Percentiles rank a stretch among this genome's conserved stretches.
These are phyloP conservation scores for Cladophialophora psammophila DNA, from an alignment of 2,329 filamentous ascomycete genomes.

Conservation along the genomic window DNA sequence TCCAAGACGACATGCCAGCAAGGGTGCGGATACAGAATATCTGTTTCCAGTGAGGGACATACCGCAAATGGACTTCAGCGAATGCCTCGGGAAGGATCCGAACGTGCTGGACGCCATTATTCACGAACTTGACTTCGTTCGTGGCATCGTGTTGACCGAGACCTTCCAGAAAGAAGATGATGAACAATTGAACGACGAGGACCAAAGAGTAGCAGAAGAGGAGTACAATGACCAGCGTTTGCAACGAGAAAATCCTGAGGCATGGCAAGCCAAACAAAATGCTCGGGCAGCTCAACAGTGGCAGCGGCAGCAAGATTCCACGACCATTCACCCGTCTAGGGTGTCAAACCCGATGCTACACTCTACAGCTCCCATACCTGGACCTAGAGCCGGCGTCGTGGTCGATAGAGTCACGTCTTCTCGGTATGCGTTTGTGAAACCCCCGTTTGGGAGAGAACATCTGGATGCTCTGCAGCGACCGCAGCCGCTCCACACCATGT, in stretches of 20 bases:
- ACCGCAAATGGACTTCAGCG: slow-evolving; percentile 59
- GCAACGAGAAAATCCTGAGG: slow-evolving; percentile 48
- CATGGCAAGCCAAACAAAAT: slow-evolving; percentile 29
- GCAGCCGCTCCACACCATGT: background rate
- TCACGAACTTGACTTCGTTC: slow-evolving; percentile 42
- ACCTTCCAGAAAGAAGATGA: slow-evolving; percentile 75
- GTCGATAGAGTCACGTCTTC: background rate
- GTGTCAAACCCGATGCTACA: background rate
- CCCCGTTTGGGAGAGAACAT: slow-evolving; percentile 8
- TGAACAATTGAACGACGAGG: slow-evolving; percentile 66
- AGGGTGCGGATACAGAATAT: slow-evolving; percentile 58
- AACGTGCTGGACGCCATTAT: slow-evolving; percentile 66
- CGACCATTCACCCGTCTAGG: background rate
- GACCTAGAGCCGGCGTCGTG: background rate
- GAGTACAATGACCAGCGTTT: slow-evolving; percentile 52
- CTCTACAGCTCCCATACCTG: background rate
- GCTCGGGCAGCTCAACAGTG: slow-evolving; percentile 1
- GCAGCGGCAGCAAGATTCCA: background rate
- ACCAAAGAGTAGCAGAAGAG: slow-evolving; percentile 62
- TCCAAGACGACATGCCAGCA: slow-evolving; percentile 70
- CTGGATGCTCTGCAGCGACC: slow-evolving; percentile 4
- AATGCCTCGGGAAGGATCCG: slow-evolving; percentile 66
- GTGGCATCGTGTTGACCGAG: slow-evolving; percentile 69
- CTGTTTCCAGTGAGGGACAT: slow-evolving; percentile 66
- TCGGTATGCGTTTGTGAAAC: background rate